Evolutionary conservation across 2,329 filamentous ascomycete genomes (phyloP), one percentile per base, ranked within the genome.

Genomic region (Aspergillus sp.): DNA sequence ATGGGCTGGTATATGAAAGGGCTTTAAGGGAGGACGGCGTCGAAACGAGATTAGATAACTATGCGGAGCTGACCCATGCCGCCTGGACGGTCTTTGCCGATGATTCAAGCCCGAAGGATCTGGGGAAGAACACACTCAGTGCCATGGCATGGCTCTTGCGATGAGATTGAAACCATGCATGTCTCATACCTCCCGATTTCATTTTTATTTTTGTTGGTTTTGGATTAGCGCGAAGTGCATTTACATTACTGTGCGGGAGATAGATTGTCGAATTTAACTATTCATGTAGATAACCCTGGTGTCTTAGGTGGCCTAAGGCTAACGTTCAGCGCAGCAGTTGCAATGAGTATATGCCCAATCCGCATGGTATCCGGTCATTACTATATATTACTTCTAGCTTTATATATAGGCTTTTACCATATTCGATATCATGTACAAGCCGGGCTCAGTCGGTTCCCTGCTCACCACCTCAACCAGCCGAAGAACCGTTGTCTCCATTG

Each of bases 1-100:
- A 74, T 33, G 66, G 55, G 0, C 38, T 75, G 27, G 63, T 74
- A 0, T 75, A 73, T 39, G 69, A 72, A 40, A 49, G 59, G 24
- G 44, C 67, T 2, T 43, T 75, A 35, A 52, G 60, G 19, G 64
- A 67, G 33, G 58, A 66, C 19, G 55, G 52, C 1, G 60, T 71
- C 6, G 45, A 55, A 41, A 71, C 68, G 2, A 59, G 53, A 30
- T 25, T 71, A 8, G 60, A 69, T 40, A 44, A 65, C 5, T 68
- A 63, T 43, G 39, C 52, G 0, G 65, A 64, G 0, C 49, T 63
- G 32, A 61, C 61, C 5, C 66, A 68, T 48, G 59, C n/a, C n/a
- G n/a, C n/a, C n/a, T n/a, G n/a, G n/a, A n/a, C n/a, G n/a, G n/a
- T n/a, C n/a, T n/a, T n/a, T n/a, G n/a, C n/a, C n/a, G n/a, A n/a